Conservation (phyloP, 2,329 filamentous ascomycete species). For the Aspergillus pseudoviridinutans region DNA sequence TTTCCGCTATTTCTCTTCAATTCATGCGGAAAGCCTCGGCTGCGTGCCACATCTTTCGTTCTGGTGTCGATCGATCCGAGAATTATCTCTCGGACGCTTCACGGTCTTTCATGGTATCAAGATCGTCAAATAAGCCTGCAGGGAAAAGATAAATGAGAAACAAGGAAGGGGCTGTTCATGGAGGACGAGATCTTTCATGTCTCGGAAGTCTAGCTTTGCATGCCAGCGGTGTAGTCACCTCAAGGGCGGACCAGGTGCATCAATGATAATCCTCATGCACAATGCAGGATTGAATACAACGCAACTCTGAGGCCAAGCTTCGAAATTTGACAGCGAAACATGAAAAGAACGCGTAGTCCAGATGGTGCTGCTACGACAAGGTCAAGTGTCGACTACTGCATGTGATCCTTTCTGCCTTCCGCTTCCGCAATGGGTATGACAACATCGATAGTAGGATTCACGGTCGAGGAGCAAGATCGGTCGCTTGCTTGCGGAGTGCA, state of each 20-base stretch:
- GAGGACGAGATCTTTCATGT: background rate
- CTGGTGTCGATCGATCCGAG: background rate
- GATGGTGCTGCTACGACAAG: too few relatives aligned
- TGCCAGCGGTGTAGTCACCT: background rate
- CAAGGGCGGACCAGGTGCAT: background rate
- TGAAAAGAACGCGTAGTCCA: too few relatives aligned
- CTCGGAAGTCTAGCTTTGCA: background rate
- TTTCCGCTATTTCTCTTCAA: background rate
- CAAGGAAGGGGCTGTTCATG: background rate
- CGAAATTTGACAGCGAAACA: too few relatives aligned
- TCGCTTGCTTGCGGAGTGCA: background rate
- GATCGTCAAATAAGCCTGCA: background rate
- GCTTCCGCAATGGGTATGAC: background rate
- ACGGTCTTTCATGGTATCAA: background rate
- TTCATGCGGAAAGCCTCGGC: background rate
- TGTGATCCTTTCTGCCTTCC: too few relatives aligned
- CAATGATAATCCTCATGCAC: too few relatives aligned
- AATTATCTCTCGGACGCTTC: background rate
- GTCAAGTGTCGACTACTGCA: too few relatives aligned
- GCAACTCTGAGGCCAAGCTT: too few relatives aligned
- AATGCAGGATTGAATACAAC: too few relatives aligned
- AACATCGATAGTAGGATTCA: background rate
- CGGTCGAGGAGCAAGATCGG: background rate
- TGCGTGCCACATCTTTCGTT: background rate
- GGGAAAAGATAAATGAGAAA: background rate